phyloP scores from a whole-genome alignment of 2,329 filamentous ascomycete species.

The Colletotrichum magnum region DNA sequence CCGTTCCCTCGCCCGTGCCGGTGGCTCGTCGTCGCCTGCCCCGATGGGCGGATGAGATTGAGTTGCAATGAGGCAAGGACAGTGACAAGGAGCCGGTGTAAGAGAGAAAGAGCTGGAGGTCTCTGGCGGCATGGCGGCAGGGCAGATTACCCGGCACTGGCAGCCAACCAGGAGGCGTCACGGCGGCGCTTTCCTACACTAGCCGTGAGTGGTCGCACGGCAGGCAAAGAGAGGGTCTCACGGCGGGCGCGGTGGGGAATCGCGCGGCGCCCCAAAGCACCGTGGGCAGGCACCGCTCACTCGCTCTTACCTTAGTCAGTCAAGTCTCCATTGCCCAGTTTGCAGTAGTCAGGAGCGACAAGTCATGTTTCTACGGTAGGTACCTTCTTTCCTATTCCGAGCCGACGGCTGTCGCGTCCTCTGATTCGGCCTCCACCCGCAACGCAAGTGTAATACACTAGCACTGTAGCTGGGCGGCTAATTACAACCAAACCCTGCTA shows the following conservation, averaged over 20 bases:
- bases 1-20: neutral
- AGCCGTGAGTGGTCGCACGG: constrained; percentile 27
- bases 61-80: constrained; percentile 19
- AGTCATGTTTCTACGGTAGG: neutral
- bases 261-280: neutral
- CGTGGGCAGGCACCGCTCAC: constrained; percentile 5
- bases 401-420: neutral
- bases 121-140: too few relatives aligned
- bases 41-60: neutral
- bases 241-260: neutral
- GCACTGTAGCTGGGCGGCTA: constrained; percentile 18
- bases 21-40: constrained; percentile 11
- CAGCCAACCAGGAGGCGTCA: constrained; percentile 27
- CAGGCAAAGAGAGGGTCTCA: constrained; percentile 32
- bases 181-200: neutral
- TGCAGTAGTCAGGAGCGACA: constrained; percentile 17
- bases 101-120: constrained; percentile 14
- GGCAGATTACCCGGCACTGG: constrained; percentile 14
- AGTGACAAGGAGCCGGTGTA: constrained; percentile 28
- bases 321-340: constrained; percentile 1
- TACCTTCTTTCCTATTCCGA: too few relatives aligned
- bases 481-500: constrained; percentile 24
- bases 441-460: neutral
- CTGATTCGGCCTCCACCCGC: constrained; percentile 15
- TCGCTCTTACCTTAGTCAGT: constrained; percentile 28